A percentile compares a stretch with the other conserved stretches of the same genome.
phyloP scores from a whole-genome alignment of 2,329 filamentous ascomycete genomes.

The Fusarium vanettenii region DNA sequence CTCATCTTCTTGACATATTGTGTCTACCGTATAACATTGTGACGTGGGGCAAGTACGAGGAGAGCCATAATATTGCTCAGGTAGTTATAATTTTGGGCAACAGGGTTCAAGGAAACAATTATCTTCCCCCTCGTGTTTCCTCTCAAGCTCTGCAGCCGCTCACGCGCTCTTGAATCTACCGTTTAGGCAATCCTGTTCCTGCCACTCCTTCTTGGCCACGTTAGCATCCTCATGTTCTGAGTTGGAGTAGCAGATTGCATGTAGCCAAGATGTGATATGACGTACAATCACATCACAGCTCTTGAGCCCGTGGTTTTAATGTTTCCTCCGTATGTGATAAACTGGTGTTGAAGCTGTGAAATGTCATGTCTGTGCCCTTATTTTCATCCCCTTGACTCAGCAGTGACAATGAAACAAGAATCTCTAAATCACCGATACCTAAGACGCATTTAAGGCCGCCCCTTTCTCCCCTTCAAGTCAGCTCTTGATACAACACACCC shows the following conservation, averaged over 20 bases:
- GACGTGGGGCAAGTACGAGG: not conserved
- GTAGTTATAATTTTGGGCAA: not conserved
- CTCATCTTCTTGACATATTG: not conserved
- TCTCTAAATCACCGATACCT: not conserved
- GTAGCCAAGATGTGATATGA: too few species aligned
- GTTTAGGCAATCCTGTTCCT: rapidly evolving
- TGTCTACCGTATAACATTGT: not conserved
- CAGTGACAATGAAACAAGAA: not conserved
- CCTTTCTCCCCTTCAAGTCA: not conserved
- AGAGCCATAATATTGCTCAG: not conserved
- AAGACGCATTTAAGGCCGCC: not conserved
- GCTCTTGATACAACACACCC: not conserved
- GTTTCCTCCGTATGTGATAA: not conserved
- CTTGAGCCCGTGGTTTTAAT: not conserved
- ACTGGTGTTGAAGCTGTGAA: too few species aligned
- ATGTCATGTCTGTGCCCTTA: not conserved
- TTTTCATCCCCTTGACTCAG: not conserved
- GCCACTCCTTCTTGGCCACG: rapidly evolving
- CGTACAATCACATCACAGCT: too few species aligned
- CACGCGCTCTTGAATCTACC: rapidly evolving
- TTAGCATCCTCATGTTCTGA: not conserved
- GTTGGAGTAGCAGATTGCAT: too few species aligned
- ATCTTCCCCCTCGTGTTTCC: not conserved
- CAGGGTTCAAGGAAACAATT: not conserved
- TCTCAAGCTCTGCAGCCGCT: not conserved